Conservation (phyloP, 148 eudicot genomes). For the Cornus kousa region DNA sequence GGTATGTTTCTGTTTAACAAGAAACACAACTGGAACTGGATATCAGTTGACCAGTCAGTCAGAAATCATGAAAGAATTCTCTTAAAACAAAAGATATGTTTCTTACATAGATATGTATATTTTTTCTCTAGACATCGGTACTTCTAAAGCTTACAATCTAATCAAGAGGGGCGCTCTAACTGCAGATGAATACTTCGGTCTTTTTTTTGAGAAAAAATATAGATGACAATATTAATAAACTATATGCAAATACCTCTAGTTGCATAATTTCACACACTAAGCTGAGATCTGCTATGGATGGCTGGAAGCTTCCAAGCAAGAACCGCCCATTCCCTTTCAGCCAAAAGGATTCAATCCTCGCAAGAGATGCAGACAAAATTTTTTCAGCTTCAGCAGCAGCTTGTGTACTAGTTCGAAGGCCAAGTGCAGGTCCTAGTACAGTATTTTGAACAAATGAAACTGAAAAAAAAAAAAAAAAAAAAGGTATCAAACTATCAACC, state of each 20-base stretch:
- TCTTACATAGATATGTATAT: too few relatives aligned
- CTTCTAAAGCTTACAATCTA: neutral
- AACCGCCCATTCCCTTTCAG: slow-evolving; percentile 63
- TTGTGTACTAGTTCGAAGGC: slow-evolving; percentile 38
- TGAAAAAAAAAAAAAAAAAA: slow-evolving; percentile 27
- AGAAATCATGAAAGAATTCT: neutral
- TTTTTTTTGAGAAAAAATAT: neutral
- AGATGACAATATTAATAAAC: neutral
- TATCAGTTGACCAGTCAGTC: neutral
- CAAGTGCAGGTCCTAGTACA: slow-evolving; percentile 49
- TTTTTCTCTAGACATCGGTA: too few relatives aligned
- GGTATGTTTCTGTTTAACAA: neutral
- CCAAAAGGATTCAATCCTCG: slow-evolving; percentile 62
- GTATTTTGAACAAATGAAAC: slow-evolving; percentile 44
- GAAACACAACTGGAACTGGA: neutral
- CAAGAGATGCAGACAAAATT: slow-evolving; percentile 51
- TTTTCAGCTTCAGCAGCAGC: slow-evolving; percentile 65
- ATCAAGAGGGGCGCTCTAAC: neutral
- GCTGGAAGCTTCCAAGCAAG: slow-evolving; percentile 66
- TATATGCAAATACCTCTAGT: slow-evolving; percentile 58
- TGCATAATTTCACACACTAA: slow-evolving; percentile 90
- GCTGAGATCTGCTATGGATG: slow-evolving; percentile 85
- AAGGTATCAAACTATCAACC: neutral
- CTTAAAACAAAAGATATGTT: neutral
- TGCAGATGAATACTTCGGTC: neutral